Conservation (phyloP, 257 asterid genomes). For the Nicotiana knightiana region DNA sequence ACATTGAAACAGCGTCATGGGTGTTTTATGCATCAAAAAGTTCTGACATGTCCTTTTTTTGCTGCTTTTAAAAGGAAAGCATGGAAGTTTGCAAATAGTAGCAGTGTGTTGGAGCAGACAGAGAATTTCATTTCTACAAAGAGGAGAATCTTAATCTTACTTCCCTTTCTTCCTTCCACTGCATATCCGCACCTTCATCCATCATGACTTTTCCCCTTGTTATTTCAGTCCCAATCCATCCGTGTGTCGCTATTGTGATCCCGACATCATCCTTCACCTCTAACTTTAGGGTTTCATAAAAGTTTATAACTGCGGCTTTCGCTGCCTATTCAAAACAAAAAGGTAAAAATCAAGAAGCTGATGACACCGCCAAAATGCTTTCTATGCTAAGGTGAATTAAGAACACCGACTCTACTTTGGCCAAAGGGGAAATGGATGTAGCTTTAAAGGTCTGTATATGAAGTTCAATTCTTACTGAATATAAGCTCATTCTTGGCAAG, state of each 20-base stretch:
- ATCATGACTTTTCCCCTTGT: conserved; percentile 60
- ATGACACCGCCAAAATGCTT: neutral
- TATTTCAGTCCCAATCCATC: conserved; percentile 83
- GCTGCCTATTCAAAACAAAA: conserved; percentile 45
- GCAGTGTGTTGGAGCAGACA: neutral
- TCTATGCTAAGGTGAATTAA: neutral
- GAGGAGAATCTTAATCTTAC: conserved; percentile 18
- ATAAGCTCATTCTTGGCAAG: conserved; percentile 83
- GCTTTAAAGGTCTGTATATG: neutral
- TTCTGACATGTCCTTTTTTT: neutral
- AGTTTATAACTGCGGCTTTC: conserved; percentile 63
- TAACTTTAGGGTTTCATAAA: conserved; percentile 71
- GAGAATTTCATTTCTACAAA: neutral
- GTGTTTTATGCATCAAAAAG: neutral
- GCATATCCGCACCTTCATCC: conserved; percentile 95
- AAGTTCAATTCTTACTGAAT: conserved; percentile 43
- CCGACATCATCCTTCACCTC: conserved; percentile 72
- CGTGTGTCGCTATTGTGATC: conserved; percentile 69
- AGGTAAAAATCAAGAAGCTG: neutral
- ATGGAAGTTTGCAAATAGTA: neutral
- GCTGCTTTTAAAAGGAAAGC: neutral
- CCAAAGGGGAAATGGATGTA: too few relatives aligned
- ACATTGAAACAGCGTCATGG: neutral
- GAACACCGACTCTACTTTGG: neutral
- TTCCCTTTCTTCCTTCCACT: conserved; percentile 91